These are phyloP conservation scores for Metschnikowia borealis DNA, from an alignment of 805 yeast species.

Conservation along the genomic window DNA sequence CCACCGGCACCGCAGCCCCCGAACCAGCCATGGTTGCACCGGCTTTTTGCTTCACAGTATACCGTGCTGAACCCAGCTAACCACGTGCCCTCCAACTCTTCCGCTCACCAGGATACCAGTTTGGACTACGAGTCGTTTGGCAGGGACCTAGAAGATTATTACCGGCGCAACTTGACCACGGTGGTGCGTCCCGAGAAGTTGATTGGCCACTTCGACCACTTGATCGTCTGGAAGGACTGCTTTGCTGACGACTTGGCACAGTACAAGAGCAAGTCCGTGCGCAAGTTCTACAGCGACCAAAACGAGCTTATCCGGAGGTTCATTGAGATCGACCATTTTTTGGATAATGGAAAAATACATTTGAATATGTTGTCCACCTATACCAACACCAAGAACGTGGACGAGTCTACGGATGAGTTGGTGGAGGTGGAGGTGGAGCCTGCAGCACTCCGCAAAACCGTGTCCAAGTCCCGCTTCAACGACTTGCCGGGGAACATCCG, in stretches of 20 bases:
- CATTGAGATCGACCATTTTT: constrained; percentile 55
- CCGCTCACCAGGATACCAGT: constrained; percentile 6
- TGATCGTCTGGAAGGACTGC: constrained; percentile 31
- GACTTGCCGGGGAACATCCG: constrained; percentile 58
- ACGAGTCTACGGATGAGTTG: constrained; percentile 13
- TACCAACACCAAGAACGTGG: constrained; percentile 23
- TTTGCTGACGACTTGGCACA: constrained; percentile 16
- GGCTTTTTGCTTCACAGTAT: constrained; percentile 25
- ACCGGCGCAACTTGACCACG: constrained; percentile 22
- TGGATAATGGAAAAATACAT: constrained; percentile 66
- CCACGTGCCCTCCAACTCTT: constrained; percentile 9
- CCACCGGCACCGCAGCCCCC: not conserved
- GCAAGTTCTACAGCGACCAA: constrained; percentile 51
- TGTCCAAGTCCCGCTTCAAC: constrained; percentile 27
- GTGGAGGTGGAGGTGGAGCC: constrained; percentile 8
- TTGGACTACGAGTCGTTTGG: constrained; percentile 6
- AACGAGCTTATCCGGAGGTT: constrained; percentile 57
- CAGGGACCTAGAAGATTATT: constrained; percentile 22
- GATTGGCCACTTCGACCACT: constrained; percentile 28
- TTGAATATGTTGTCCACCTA: constrained; percentile 60
- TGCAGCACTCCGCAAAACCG: constrained; percentile 11
- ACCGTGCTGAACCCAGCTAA: constrained; percentile 29
- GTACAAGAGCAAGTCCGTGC: constrained; percentile 25
- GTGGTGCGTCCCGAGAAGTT: constrained; percentile 31
- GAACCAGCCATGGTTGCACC: constrained; percentile 24